Percentiles rank a stretch among this genome's conserved stretches.
These are phyloP conservation scores for Echinosophora koreensis DNA, from an alignment of 306 rosid species.

Conservation along the genomic window DNA sequence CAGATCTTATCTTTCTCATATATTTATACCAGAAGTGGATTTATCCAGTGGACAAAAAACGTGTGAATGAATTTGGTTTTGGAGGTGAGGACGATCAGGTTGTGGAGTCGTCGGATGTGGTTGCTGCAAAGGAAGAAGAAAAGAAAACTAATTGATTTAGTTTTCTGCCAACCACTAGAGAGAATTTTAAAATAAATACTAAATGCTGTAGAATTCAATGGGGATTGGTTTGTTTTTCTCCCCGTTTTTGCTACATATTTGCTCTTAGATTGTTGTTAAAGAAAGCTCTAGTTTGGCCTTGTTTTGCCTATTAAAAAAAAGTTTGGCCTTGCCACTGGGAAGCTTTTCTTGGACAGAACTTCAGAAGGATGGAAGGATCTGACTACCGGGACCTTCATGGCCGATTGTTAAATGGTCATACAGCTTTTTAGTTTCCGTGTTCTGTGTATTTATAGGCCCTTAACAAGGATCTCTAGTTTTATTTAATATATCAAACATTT, in stretches of 20 bases:
- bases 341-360: constrained; percentile 38
- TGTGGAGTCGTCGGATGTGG: constrained; percentile 6
- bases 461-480: constrained; percentile 17
- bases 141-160: constrained; percentile 89
- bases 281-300: constrained; percentile 28
- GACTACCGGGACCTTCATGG: constrained; percentile 14
- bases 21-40: constrained; percentile 88
- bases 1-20: constrained; percentile 95
- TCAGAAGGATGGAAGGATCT: constrained; percentile 20
- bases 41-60: constrained; percentile 94
- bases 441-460: constrained; percentile 33
- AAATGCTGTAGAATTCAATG: constrained; percentile 35
- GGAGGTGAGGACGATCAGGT: constrained; percentile 72
- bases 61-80: constrained; percentile 93
- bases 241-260: constrained; percentile 42
- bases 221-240: constrained; percentile 47
- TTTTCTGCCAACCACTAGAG: constrained; percentile 37
- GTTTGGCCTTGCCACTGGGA: constrained; percentile 32
- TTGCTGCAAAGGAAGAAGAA: constrained; percentile 71
- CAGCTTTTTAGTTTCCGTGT: constrained; percentile 21
- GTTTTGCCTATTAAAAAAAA: too few species aligned
- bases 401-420: constrained; percentile 10
- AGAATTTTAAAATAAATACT: constrained; percentile 41
- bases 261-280: constrained; percentile 43
- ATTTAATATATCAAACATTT: constrained; percentile 35